A percentile compares a stretch with the other conserved stretches of the same genome.
These are phyloP conservation scores for Grammothele lineata DNA, from an alignment of 768 basidiomycete genomes.

Conservation along the genomic window DNA sequence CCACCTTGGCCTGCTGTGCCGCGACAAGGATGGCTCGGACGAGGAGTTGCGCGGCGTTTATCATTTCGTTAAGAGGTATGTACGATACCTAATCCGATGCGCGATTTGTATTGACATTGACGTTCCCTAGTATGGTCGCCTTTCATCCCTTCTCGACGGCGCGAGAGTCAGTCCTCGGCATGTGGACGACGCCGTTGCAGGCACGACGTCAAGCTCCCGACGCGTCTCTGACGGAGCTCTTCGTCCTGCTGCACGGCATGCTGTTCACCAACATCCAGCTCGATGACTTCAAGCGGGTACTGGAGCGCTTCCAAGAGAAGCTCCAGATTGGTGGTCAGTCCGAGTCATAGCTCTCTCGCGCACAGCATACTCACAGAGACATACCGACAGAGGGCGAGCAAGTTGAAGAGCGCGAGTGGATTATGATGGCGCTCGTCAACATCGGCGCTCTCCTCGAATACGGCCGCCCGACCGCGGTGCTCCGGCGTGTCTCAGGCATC, in stretches of 20 bases:
- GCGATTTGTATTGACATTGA: not conserved
- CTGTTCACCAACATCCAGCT: conserved; percentile 93
- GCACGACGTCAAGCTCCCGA: conserved; percentile 73
- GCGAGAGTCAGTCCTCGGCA: conserved; percentile 80
- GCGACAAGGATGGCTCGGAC: conserved; percentile 80
- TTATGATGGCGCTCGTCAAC: conserved; percentile 92
- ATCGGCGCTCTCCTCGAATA: conserved; percentile 83
- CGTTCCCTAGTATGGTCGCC: conserved; percentile 75
- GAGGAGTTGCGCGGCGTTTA: conserved; percentile 87
- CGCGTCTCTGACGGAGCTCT: conserved; percentile 69
- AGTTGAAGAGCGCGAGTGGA: conserved; percentile 85
- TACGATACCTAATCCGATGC: no score
- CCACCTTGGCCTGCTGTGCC: conserved; percentile 83
- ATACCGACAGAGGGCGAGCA: conserved; percentile 33
- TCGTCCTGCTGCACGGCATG: conserved; percentile 94
- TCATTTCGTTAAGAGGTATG: conserved; percentile 92
- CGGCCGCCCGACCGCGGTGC: conserved; percentile 66
- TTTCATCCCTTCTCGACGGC: conserved; percentile 84
- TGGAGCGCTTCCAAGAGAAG: conserved; percentile 84
- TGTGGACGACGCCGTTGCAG: conserved; percentile 82
- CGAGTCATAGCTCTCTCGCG: not conserved
- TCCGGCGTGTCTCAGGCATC: conserved; percentile 59
- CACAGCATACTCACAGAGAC: no score
- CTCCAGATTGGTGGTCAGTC: conserved; percentile 66
- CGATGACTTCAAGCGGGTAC: conserved; percentile 80